These are phyloP conservation scores for Gossypium aridum DNA, from an alignment of 441 rosid genomes.

Conservation along the genomic window DNA sequence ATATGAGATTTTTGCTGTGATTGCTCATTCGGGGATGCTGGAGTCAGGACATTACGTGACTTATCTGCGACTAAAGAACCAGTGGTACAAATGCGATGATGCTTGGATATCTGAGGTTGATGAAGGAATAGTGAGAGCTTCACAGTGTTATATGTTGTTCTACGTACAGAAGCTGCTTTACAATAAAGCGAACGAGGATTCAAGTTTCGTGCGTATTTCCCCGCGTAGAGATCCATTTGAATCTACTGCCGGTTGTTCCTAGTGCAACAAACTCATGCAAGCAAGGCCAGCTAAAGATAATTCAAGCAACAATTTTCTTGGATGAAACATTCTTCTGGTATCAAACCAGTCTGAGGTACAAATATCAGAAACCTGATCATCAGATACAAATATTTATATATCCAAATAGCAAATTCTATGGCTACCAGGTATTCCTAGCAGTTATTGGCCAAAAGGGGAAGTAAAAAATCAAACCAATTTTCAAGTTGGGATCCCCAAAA, in stretches of 20 bases:
- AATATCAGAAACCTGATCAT: background rate
- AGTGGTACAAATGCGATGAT: slow-evolving; percentile 89
- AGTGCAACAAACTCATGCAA: background rate
- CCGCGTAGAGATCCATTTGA: slow-evolving; percentile 29
- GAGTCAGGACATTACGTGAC: slow-evolving; percentile 85
- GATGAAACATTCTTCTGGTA: background rate
- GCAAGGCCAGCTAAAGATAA: background rate
- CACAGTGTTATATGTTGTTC: slow-evolving; percentile 80
- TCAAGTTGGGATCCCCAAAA: background rate
- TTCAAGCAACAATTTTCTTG: background rate
- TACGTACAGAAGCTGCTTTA: slow-evolving; percentile 67
- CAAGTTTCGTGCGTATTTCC: slow-evolving; percentile 31
- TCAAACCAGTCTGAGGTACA: background rate
- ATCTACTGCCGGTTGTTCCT: slow-evolving; percentile 45
- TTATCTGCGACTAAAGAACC: slow-evolving; percentile 51
- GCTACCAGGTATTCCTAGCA: background rate
- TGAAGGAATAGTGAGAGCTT: slow-evolving; percentile 69
- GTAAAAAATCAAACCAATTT: background rate
- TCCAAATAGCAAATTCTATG: background rate
- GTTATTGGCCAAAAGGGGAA: background rate
- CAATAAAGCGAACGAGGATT: slow-evolving; percentile 50
- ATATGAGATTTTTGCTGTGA: slow-evolving; percentile 78
- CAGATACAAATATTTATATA: background rate
- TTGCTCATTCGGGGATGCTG: slow-evolving; percentile 77
- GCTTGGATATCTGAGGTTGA: slow-evolving; percentile 88